phyloP scores from a whole-genome alignment of 306 rosid genomes.

The Dryas octopetala region DNA sequence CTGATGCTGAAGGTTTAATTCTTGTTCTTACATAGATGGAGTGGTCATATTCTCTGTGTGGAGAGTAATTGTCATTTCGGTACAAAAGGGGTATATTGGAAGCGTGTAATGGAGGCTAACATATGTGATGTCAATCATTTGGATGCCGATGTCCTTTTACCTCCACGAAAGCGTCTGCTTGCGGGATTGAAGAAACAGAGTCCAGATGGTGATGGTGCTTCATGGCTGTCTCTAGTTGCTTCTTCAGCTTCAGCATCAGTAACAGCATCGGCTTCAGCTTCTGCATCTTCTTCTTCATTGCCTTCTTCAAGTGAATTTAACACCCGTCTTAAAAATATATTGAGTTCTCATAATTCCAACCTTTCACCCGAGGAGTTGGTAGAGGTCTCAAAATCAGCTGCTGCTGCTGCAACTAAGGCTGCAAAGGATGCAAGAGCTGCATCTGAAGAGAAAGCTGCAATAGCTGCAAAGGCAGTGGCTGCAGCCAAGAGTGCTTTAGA shows the following conservation, averaged over 20 bases:
- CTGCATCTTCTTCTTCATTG: constrained; percentile 45
- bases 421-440: constrained; percentile 79
- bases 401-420: constrained; percentile 62
- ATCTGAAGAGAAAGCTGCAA: constrained; percentile 81
- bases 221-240: constrained; percentile 53
- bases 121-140: constrained; percentile 67
- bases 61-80: constrained; percentile 38
- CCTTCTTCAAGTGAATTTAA: constrained; percentile 65
- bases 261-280: constrained; percentile 18
- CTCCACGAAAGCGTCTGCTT: constrained; percentile 93
- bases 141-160: constrained; percentile 89
- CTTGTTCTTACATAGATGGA: constrained; percentile 28
- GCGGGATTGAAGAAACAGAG: constrained; percentile 92
- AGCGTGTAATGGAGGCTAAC: constrained; percentile 70
- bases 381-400: constrained; percentile 64
- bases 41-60: constrained; percentile 32
- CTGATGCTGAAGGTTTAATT: constrained; percentile 9
- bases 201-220: constrained; percentile 53
- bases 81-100: constrained; percentile 23
- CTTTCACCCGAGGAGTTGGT: constrained; percentile 70
- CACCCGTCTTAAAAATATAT: constrained; percentile 58
- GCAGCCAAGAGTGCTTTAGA: constrained; percentile 89
- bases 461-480: constrained; percentile 80
- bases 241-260: constrained; percentile 45
- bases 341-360: constrained; percentile 62